Base-by-base conservation (phyloP, 2,329 filamentous ascomycete genomes). In the Tricladium varicosporioides region DNA sequence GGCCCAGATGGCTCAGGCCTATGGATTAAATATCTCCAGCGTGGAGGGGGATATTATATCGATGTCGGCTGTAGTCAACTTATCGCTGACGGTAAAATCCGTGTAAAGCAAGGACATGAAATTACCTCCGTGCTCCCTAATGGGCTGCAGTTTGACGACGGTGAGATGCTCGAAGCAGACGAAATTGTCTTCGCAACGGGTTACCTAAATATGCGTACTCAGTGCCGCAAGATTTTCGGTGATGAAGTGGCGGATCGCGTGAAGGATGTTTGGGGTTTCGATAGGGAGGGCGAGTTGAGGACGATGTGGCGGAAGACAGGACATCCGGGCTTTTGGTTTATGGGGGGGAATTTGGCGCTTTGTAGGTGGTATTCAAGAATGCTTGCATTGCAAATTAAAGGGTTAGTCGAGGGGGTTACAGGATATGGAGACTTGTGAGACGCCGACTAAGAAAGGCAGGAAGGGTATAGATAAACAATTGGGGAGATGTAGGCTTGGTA, bases 1-100 rank as follows among this genome's bases (percentile, higher is more conserved):
- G 84, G 84, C 0, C 78, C 81, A 0, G 77, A 83, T 64, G 75
- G 76, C 5, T 70, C 76, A 0, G 84, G 84, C 0, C 71, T 86
- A 1, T 75, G 79, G 54, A 72, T 78, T 32, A 86, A 86, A 66
- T 87, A 86, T 66, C 75, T 83, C 54, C 80, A 83, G 63, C 78
- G 81, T 4, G 83, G 83, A 11, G 81, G 81, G 1, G 80, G 81
- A 0, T 84, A 83, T 61, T 83, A 83, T 63, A 80, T 84, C 57
- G 79, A 84, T 58, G 79, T 83, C 8, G 81, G 81, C 0, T 75
- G 73, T 5, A 78, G 75, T 7, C 70, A 78, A 62, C 72, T 83
- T n/a, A 81, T 84, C 58, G 70, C 72, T 15, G 76, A 81, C 33
- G 79, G 80, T 2, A 80, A 81, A 63, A 78, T 84, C 62, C 78